phyloP scores from a whole-genome alignment of 176 grass and related monocot species.

The Elaeis guineensis region DNA sequence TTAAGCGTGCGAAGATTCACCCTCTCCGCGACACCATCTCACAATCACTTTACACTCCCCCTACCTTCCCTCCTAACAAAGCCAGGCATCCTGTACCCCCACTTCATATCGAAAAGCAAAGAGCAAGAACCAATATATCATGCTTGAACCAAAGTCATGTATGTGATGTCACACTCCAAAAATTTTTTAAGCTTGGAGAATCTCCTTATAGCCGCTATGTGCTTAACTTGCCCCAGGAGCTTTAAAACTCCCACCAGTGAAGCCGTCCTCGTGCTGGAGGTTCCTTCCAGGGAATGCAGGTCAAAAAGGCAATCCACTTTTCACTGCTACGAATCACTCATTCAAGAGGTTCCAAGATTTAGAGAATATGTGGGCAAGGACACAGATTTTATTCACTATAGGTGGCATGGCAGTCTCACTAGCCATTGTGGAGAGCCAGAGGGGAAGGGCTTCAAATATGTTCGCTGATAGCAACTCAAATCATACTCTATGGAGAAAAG shows the following conservation, averaged over 20 bases:
- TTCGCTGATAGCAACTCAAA: conserved; percentile 30
- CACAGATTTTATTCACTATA: conserved; percentile 75
- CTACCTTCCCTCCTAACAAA: too few relatives aligned
- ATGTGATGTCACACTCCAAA: conserved; percentile 26
- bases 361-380: conserved; percentile 57
- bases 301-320: conserved; percentile 71
- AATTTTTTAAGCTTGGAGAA: conserved; percentile 19
- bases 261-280: conserved; percentile 23
- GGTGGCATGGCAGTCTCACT: conserved; percentile 32
- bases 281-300: conserved; percentile 30
- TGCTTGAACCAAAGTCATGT: not conserved
- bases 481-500: conserved; percentile 20
- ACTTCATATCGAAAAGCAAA: too few relatives aligned
- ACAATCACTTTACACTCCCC: too few relatives aligned
- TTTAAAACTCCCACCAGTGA: conserved; percentile 17
- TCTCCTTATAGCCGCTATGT: conserved; percentile 11
- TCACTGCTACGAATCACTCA: conserved; percentile 35
- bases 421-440: conserved; percentile 37
- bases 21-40: too few relatives aligned
- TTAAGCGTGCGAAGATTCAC: too few relatives aligned
- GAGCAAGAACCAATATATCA: too few relatives aligned
- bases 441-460: conserved; percentile 34
- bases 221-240: conserved; percentile 23
- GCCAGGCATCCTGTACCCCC: too few relatives aligned
- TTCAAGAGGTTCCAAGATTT: conserved; percentile 51